These are phyloP conservation scores for Erysimum cheiranthoides DNA, from an alignment of 345 rosid genomes.

Conservation along the genomic window DNA sequence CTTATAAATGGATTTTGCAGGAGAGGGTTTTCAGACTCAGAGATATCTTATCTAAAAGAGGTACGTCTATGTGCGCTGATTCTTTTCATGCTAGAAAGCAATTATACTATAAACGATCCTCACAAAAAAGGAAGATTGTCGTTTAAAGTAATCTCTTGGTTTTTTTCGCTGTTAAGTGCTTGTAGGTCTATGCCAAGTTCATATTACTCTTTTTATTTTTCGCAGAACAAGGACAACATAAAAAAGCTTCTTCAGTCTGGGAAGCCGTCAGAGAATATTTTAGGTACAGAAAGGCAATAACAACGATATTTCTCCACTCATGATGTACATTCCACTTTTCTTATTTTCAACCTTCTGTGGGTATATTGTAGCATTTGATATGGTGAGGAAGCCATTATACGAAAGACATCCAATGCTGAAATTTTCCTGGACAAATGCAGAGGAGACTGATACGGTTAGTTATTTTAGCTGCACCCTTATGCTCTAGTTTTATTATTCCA, in stretches of 20 bases:
- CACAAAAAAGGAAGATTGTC: constrained; percentile 3
- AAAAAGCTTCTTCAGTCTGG: constrained; percentile 71
- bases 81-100: constrained; percentile 21
- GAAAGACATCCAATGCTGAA: constrained; percentile 94
- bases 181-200: constrained; percentile 15
- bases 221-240: constrained; percentile 71
- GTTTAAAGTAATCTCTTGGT: constrained; percentile 8
- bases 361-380: constrained; percentile 74
- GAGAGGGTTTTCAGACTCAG: constrained; percentile 92
- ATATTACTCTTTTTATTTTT: constrained; percentile 16
- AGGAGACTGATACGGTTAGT: constrained; percentile 88
- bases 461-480: constrained; percentile 16
- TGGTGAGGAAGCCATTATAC: constrained; percentile 85
- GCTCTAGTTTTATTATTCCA: constrained; percentile 12
- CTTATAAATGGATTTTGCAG: constrained; percentile 55
- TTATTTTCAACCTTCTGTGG: constrained; percentile 36
- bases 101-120: constrained; percentile 14
- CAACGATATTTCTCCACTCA: constrained; percentile 11
- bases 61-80: constrained; percentile 47
- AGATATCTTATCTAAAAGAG: constrained; percentile 83
- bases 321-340: constrained; percentile 27
- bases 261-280: constrained; percentile 61
- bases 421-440: constrained; percentile 88
- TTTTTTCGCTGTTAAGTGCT: constrained; percentile 14
- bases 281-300: constrained; percentile 58